Evolutionary conservation across 1,139 yeast species (phyloP).

Genomic region (Suhomyces bolitotheri): DNA sequence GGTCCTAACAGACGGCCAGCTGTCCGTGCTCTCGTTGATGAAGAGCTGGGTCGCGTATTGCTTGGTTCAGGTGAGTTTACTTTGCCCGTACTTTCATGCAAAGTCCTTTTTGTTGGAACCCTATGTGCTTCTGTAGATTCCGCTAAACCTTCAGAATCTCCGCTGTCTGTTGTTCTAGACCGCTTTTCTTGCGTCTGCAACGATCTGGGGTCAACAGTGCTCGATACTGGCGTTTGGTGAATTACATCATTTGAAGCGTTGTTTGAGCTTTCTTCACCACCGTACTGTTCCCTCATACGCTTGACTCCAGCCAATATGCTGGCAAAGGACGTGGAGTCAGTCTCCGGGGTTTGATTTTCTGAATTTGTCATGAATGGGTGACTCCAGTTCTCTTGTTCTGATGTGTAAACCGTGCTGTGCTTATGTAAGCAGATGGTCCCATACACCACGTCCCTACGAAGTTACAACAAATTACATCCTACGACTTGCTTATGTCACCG

Average conservation of each 20-base stretch:
- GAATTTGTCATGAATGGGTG: not conserved
- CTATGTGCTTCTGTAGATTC: slow-evolving; percentile 1
- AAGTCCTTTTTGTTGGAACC: slow-evolving; percentile 3
- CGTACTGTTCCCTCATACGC: slow-evolving; percentile 44
- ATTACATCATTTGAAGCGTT: not conserved
- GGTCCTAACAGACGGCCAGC: slow-evolving; percentile 17
- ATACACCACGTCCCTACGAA: too few species aligned
- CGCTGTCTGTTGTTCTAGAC: not conserved
- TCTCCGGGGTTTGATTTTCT: slow-evolving; percentile 3
- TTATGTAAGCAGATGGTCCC: slow-evolving; percentile 4
- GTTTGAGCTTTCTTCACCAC: slow-evolving; percentile 9
- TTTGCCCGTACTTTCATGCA: slow-evolving; percentile 5
- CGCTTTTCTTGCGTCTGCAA: not conserved
- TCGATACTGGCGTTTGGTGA: not conserved
- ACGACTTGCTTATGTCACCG: too few species aligned
- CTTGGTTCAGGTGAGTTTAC: slow-evolving; percentile 1
- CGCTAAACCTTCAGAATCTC: not conserved
- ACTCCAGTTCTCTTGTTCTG: not conserved
- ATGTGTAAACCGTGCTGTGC: too few species aligned
- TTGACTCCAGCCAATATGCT: slow-evolving; percentile 64
- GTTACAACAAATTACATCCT: too few species aligned
- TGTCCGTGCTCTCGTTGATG: slow-evolving; percentile 9
- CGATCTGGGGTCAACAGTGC: not conserved
- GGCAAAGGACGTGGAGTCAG: slow-evolving; percentile 60
- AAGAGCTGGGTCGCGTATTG: not conserved